Evolutionary conservation across 164 flowering plant species (phyloP).

Genomic region (Protea cynaroides): DNA sequence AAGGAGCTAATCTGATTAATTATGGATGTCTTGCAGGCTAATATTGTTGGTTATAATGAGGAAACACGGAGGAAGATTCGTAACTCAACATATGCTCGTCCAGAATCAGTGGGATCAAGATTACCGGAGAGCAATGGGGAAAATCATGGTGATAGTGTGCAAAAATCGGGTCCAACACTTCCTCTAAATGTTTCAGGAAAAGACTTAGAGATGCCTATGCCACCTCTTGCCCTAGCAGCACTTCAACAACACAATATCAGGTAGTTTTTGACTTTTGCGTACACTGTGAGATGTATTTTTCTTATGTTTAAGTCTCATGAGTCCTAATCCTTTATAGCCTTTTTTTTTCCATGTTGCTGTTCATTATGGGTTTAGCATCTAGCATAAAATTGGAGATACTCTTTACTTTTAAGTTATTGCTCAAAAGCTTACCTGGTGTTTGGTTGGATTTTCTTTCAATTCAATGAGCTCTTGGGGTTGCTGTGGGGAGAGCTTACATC

Average conservation of each 20-base stretch:
- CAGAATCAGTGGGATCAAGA: conserved; percentile 35
- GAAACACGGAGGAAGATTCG: conserved; percentile 58
- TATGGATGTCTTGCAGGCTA: conserved; percentile 47
- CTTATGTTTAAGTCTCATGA: too few species aligned
- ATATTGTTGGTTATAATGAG: conserved; percentile 72
- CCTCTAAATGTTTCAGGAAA: conserved; percentile 33
- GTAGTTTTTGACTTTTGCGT: conserved; percentile 26
- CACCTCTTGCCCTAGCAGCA: conserved; percentile 78
- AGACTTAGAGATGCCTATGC: conserved; percentile 86
- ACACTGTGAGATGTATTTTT: background rate
- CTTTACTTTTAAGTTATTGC: too few species aligned
- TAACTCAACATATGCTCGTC: conserved; percentile 24
- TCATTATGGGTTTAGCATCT: too few species aligned
- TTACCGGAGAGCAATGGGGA: conserved; percentile 20
- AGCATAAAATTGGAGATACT: too few species aligned
- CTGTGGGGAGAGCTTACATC: too few species aligned
- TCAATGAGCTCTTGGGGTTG: too few species aligned
- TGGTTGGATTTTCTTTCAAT: too few species aligned
- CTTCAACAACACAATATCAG: conserved; percentile 46
- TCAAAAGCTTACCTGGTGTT: too few species aligned
- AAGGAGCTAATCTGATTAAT: background rate
- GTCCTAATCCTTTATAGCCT: too few species aligned
- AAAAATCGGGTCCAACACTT: conserved; percentile 19
- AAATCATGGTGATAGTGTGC: conserved; percentile 18
- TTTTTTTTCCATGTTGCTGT: background rate